These are phyloP conservation scores for Drechslerella coelobrocha DNA, from an alignment of 2,329 filamentous ascomycete genomes.

Conservation along the genomic window DNA sequence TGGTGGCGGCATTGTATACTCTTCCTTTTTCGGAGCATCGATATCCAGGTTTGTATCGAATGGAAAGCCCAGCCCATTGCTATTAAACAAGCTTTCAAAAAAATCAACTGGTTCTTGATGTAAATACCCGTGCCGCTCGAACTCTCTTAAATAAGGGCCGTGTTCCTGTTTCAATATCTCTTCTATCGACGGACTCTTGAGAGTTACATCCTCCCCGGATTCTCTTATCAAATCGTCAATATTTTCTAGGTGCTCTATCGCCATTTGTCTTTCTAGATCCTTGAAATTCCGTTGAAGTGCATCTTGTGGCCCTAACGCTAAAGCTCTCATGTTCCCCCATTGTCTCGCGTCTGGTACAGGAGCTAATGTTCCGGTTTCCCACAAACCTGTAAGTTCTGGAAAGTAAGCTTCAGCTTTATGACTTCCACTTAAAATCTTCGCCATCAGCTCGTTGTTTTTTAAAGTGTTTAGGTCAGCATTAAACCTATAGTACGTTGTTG, in stretches of 20 bases:
- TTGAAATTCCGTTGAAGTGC: neutral
- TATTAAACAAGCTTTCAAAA: too few species aligned
- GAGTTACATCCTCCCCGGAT: neutral
- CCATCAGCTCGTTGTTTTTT: constrained; percentile 15
- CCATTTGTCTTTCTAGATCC: neutral
- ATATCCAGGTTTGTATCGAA: too few species aligned
- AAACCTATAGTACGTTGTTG: constrained; percentile 1
- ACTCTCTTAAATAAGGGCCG: too few species aligned
- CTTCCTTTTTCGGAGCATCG: too few species aligned
- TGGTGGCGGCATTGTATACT: too few species aligned
- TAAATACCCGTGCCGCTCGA: too few species aligned
- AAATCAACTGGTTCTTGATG: too few species aligned
- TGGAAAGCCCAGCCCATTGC: too few species aligned
- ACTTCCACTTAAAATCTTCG: neutral
- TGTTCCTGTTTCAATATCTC: neutral
- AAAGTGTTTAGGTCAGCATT: constrained; percentile 7
- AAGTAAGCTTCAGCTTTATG: neutral
- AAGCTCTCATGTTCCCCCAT: too few species aligned
- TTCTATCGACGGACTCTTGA: neutral
- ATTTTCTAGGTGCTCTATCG: neutral
- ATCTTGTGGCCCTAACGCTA: too few species aligned
- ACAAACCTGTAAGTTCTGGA: neutral
- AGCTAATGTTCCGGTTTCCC: neutral
- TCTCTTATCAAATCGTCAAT: neutral
- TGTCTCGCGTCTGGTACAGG: too few species aligned